These are phyloP conservation scores for Rugonectria rugulosa DNA, from an alignment of 2,329 filamentous ascomycete species.

Conservation along the genomic window DNA sequence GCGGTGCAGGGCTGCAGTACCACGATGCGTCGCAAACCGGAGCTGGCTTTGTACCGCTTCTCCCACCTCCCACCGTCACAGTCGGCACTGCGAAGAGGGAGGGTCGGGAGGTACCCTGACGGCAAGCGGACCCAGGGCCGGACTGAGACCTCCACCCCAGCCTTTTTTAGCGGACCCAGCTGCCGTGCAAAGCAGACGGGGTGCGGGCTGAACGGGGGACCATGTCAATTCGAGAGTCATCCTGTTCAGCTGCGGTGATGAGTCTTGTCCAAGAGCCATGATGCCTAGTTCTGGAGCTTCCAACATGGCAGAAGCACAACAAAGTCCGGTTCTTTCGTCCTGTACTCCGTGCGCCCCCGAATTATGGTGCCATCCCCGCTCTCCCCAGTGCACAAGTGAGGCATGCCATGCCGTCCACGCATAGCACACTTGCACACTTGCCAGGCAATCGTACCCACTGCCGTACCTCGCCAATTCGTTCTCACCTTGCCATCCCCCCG, in stretches of 20 bases:
- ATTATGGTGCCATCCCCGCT: not conserved
- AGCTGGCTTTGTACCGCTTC: not conserved
- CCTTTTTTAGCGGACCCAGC: slow-evolving; percentile 1
- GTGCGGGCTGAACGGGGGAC: not conserved
- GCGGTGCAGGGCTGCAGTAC: too few relatives aligned
- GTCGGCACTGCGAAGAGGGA: not conserved
- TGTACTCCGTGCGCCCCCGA: not conserved
- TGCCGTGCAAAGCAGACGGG: not conserved
- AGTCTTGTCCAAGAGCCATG: too few relatives aligned
- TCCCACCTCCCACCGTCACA: not conserved
- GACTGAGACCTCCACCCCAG: not conserved
- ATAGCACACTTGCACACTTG: slow-evolving; percentile 11
- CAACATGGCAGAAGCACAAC: too few relatives aligned
- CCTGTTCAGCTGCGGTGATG: slow-evolving; percentile 1
- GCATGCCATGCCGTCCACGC: not conserved
- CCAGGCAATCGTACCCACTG: too few relatives aligned
- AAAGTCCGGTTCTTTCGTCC: too few relatives aligned
- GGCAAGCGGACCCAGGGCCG: not conserved
- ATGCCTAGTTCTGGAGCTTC: too few relatives aligned
- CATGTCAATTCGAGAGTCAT: not conserved
- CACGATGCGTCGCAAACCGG: not conserved
- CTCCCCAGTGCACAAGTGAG: not conserved
- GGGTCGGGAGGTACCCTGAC: slow-evolving; percentile 1
- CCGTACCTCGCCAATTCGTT: slow-evolving; percentile 11
- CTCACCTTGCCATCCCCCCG: slow-evolving; percentile 13